phyloP scores from a whole-genome alignment of 2,329 filamentous ascomycete genomes.

The Lachnellula arida region DNA sequence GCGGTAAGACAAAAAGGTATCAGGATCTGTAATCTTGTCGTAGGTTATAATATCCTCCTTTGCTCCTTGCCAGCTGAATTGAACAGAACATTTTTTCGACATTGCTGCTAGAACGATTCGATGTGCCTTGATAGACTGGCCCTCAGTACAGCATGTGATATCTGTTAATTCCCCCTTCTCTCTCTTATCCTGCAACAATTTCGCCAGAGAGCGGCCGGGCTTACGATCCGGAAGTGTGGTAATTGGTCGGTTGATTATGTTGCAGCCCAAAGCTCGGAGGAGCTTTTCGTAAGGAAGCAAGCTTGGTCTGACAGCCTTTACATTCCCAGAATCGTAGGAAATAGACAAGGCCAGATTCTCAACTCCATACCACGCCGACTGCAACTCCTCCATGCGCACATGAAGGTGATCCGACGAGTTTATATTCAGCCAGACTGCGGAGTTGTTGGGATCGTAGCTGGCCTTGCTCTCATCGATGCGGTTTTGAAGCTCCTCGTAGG shows the following conservation, averaged over 20 bases:
- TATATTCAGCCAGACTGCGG: conserved; percentile 20
- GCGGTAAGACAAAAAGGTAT: conserved; percentile 17
- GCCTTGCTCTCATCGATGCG: conserved; percentile 4
- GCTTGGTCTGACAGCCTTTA: conserved; percentile 19
- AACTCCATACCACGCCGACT: conserved; percentile 17
- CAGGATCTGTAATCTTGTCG: conserved; percentile 12
- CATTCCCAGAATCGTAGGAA: conserved; percentile 19
- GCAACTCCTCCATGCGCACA: conserved; percentile 12
- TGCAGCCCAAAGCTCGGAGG: conserved; percentile 19
- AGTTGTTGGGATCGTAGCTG: no score
- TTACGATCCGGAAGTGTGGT: conserved; percentile 4
- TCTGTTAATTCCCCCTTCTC: conserved; percentile 12
- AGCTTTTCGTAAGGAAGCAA: conserved; percentile 23
- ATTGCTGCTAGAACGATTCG: conserved; percentile 14
- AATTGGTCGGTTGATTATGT: conserved; percentile 20
- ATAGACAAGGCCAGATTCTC: conserved; percentile 22
- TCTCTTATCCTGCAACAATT: conserved; percentile 10
- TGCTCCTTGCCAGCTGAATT: conserved; percentile 13
- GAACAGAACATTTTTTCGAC: conserved; percentile 14
- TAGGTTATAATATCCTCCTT: conserved; percentile 15
- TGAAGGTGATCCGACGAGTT: not conserved
- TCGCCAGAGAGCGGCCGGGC: conserved; percentile 1
- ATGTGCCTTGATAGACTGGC: conserved; percentile 17
- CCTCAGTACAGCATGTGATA: conserved; percentile 17
- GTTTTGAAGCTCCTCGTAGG: conserved; percentile 23